Evolutionary conservation across 176 grass and related monocot species (phyloP), one percentile per base, ranked within the genome.

Genomic region (Oryza officinalis): DNA sequence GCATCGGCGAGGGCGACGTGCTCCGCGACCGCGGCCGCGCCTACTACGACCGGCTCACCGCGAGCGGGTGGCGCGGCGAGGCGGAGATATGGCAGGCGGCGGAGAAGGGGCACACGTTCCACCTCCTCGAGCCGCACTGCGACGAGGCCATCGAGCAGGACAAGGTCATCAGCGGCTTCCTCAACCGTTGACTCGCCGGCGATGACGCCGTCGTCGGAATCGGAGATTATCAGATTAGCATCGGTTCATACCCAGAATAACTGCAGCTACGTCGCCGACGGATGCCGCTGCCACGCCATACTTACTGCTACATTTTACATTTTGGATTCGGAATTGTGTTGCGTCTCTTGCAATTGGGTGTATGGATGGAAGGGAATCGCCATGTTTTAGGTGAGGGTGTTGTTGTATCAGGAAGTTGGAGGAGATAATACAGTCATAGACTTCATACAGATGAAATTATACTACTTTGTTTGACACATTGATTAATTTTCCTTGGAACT

Each of bases 11-110:
- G 88, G 4, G 46, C 37, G 88, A 90, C 88, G 84, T 90, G 79
- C 88, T 90, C 79, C 88, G 79, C 47, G 84, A 90, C 84, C 88
- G 84, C 68, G 88, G 88, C 84, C 88, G 68, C 68, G 37, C 61
- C 0, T 90, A 90, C 88, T 78, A 82, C 83, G 88, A 90, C 67
- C 79, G 59, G 43, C 83, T 90, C 83, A 77, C 3, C 59, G 72
- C 73, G 6, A 86, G 88, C 83, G 83, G 79, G 12, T 90, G 88
- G 88, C 37, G 52, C 59, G 88, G 88, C 33, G 78, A 86, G 67
- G 83, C 73, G 1, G 83, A 82, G 72, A 78, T 90, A 2, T 90
- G 88, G 88, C 83, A 90, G 83, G 83, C 83, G 83, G 83, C 83
- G 3, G 26, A 5, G 22, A 90, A 90, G 72, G 83, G 88, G 2